Conservation (phyloP, 441 rosid species). For the Capsella rubella region DNA sequence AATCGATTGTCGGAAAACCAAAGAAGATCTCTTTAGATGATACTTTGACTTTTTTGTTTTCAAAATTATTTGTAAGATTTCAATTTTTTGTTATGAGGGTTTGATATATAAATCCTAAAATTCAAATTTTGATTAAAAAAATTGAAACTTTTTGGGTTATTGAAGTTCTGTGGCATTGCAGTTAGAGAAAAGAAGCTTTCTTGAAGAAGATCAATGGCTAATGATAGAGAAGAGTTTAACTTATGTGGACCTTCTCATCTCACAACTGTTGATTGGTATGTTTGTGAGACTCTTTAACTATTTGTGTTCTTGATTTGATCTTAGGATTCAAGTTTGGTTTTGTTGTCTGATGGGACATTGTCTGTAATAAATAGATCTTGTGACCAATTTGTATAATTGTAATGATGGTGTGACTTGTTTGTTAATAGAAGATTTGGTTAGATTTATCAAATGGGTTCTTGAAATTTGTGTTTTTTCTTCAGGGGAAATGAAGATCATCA, state of each 20-base stretch:
- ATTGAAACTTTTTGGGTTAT: background rate
- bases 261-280: conserved; percentile 66
- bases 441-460: background rate
- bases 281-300: background rate
- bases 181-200: background rate
- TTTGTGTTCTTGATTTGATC: background rate
- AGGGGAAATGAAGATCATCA: conserved; percentile 68
- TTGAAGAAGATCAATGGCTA: conserved; percentile 35
- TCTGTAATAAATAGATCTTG: background rate
- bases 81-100: background rate
- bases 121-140: background rate
- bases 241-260: conserved; percentile 54
- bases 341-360: background rate
- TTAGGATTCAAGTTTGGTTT: background rate
- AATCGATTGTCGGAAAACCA: background rate
- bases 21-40: background rate
- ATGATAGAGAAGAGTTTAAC: conserved; percentile 50
- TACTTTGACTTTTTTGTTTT: background rate
- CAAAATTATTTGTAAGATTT: background rate
- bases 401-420: background rate
- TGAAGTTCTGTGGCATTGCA: conserved; percentile 12
- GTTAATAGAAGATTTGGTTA: background rate
- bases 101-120: background rate
- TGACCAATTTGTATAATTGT: background rate
- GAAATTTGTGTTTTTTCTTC: background rate